These are phyloP conservation scores for Arabis hirsuta DNA, from an alignment of 345 rosid species.

Conservation along the genomic window DNA sequence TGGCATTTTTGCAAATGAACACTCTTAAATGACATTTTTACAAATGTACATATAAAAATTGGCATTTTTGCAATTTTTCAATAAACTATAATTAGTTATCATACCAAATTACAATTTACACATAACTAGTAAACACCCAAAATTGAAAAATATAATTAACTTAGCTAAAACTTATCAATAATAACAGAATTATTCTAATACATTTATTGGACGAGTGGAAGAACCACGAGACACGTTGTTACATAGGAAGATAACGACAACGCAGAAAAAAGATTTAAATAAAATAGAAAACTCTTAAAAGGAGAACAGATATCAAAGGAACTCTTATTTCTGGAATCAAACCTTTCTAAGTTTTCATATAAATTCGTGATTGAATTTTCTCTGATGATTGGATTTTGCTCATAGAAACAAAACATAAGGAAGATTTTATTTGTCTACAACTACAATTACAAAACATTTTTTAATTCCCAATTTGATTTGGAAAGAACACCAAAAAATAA, in stretches of 20 bases:
- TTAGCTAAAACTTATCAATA: not conserved
- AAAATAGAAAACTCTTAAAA: constrained; percentile 31
- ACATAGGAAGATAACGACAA: not conserved
- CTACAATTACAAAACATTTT: not conserved
- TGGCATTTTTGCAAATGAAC: too few species aligned
- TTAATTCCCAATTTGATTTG: constrained; percentile 16
- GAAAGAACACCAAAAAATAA: constrained; percentile 15
- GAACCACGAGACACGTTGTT: constrained; percentile 33
- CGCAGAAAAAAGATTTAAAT: not conserved
- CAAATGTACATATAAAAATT: too few species aligned
- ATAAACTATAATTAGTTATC: too few species aligned
- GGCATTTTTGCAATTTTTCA: too few species aligned
- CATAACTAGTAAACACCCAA: not conserved
- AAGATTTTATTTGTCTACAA: not conserved
- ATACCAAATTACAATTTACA: too few species aligned
- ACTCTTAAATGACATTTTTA: too few species aligned
- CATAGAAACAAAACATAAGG: not conserved
- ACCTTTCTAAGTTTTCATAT: constrained; percentile 3
- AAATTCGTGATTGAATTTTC: constrained; percentile 7
- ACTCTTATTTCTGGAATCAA: constrained; percentile 34
- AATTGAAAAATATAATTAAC: not conserved
- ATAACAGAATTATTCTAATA: constrained; percentile 18
- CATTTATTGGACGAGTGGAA: not conserved
- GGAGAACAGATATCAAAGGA: constrained; percentile 24
- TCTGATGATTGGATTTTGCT: constrained; percentile 20